phyloP scores from a whole-genome alignment of 2,329 filamentous ascomycete species.

The Aphanocladium album region DNA sequence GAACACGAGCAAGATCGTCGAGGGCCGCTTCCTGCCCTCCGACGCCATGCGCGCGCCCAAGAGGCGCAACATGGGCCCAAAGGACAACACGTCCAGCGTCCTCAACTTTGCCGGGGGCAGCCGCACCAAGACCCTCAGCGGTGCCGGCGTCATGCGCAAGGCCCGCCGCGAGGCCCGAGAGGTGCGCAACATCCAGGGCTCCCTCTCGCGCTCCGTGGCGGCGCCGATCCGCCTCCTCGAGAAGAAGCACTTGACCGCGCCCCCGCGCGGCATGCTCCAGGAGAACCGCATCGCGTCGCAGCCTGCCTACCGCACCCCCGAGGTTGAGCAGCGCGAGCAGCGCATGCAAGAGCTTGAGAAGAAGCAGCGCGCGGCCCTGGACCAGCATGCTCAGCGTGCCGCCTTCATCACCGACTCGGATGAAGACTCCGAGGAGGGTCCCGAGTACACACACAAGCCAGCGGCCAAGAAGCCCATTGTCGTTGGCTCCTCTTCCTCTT shows the following conservation, averaged over 20 bases:
- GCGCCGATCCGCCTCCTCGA: slow-evolving; percentile 27
- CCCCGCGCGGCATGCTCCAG: slow-evolving; percentile 50
- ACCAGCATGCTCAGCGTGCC: slow-evolving; percentile 30
- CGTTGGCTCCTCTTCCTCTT: not conserved
- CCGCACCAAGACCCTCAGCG: slow-evolving; percentile 47
- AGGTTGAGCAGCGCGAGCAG: slow-evolving; percentile 18
- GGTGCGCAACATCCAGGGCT: slow-evolving; percentile 43
- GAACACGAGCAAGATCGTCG: slow-evolving; percentile 54
- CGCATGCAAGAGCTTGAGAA: slow-evolving; percentile 20
- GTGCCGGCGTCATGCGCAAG: slow-evolving; percentile 50
- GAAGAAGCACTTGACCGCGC: slow-evolving; percentile 33
- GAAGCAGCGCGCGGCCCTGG: slow-evolving; percentile 20
- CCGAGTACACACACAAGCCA: not conserved
- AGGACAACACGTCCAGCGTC: slow-evolving; percentile 26
- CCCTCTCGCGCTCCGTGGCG: slow-evolving; percentile 32
- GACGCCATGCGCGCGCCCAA: slow-evolving; percentile 21
- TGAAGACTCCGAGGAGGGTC: slow-evolving; percentile 22
- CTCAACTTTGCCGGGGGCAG: slow-evolving; percentile 44
- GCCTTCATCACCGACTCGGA: slow-evolving; percentile 40
- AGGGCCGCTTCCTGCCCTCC: slow-evolving; percentile 42
- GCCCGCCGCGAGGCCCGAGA: slow-evolving; percentile 53
- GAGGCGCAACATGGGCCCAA: slow-evolving; percentile 24
- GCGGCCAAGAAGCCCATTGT: not conserved
- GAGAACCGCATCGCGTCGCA: slow-evolving; percentile 44
- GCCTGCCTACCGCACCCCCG: slow-evolving; percentile 26